Conservation (phyloP, 805 yeast species). For the Lachancea thermotolerans region DNA sequence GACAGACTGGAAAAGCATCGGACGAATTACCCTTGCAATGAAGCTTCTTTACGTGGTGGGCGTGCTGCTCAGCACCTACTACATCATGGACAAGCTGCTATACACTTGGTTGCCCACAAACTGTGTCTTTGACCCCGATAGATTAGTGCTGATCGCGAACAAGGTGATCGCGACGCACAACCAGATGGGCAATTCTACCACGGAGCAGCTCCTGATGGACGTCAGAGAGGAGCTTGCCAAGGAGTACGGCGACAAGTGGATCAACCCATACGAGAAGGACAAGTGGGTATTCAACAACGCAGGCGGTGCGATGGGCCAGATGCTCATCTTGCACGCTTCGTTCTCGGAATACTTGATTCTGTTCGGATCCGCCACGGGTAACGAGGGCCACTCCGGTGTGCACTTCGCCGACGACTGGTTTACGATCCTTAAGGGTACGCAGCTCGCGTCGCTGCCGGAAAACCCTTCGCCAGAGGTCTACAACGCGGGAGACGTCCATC, state of each 20-base stretch:
- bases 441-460: constrained; percentile 63
- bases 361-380: constrained; percentile 90
- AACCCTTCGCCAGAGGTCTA: constrained; percentile 64
- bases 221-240: constrained; percentile 51
- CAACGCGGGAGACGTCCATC: constrained; percentile 82
- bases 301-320: constrained; percentile 97
- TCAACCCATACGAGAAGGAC: constrained; percentile 64
- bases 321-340: constrained; percentile 93
- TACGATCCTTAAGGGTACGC: constrained; percentile 77
- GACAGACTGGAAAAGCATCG: too few relatives aligned
- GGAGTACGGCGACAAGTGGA: constrained; percentile 63
- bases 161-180: constrained; percentile 44
- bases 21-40: constrained; percentile 10
- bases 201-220: constrained; percentile 56
- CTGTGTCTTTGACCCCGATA: constrained; percentile 64
- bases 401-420: constrained; percentile 98
- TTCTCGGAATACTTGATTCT: constrained; percentile 86
- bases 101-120: constrained; percentile 61
- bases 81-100: constrained; percentile 32
- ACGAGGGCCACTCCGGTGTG: constrained; percentile 93
- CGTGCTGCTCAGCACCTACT: constrained; percentile 18
- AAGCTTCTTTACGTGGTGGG: constrained; percentile 16
- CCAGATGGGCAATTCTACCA: constrained; percentile 38
- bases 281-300: constrained; percentile 98
- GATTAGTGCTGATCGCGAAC: constrained; percentile 51